Conservation (phyloP, 2,329 filamentous ascomycete species). For the Aspergillus proliferans region DNA sequence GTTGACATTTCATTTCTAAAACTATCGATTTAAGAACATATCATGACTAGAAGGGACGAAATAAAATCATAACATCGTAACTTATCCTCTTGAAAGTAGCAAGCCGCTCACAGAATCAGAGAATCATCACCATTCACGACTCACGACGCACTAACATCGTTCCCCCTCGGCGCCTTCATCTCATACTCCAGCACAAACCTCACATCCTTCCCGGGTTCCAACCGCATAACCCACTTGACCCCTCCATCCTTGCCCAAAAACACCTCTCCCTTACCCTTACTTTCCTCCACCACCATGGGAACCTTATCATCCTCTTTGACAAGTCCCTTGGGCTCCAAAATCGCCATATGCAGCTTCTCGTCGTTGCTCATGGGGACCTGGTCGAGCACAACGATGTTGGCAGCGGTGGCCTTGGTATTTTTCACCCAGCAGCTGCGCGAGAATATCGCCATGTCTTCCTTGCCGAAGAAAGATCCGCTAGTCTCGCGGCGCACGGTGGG, state of each 20-base stretch:
- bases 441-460: constrained; percentile 25
- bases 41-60: too few relatives aligned
- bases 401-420: constrained; percentile 23
- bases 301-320: constrained; percentile 19
- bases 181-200: constrained; percentile 58
- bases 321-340: constrained; percentile 23
- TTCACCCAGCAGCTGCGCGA: constrained; percentile 24
- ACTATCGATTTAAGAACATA: too few relatives aligned
- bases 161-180: constrained; percentile 46
- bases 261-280: constrained; percentile 52
- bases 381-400: constrained; percentile 24
- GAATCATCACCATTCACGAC: too few relatives aligned
- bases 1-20: too few relatives aligned
- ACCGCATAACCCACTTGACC: constrained; percentile 52
- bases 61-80: too few relatives aligned
- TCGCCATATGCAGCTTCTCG: constrained; percentile 22
- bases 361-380: constrained; percentile 29
- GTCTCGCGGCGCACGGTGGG: constrained; percentile 21
- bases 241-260: constrained; percentile 53
- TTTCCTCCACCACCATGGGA: constrained; percentile 21
- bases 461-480: constrained; percentile 22
- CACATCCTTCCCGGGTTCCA: constrained; percentile 54
- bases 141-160: constrained; percentile 5
- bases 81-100: too few relatives aligned
- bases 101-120: too few relatives aligned